phyloP scores from a whole-genome alignment of 202 grass and related monocot genomes.

The Musa balbisiana region DNA sequence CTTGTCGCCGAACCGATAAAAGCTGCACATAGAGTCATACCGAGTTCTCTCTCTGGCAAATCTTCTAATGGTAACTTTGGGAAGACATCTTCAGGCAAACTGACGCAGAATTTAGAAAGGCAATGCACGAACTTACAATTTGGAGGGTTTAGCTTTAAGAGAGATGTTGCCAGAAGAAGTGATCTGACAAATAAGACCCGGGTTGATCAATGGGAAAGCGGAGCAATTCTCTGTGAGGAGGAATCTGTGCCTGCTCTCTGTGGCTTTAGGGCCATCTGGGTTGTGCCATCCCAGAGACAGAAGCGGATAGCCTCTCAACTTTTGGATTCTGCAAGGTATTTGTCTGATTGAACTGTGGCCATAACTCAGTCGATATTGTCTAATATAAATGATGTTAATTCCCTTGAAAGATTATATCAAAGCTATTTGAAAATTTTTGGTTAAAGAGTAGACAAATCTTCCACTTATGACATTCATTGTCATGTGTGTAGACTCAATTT shows the following conservation, averaged over 20 bases:
- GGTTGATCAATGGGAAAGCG: constrained; percentile 32
- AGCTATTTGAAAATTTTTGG: not conserved
- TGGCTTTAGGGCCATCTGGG: constrained; percentile 87
- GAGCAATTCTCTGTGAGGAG: constrained; percentile 59
- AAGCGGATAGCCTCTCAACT: constrained; percentile 55
- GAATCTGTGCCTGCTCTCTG: constrained; percentile 50
- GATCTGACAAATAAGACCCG: constrained; percentile 27
- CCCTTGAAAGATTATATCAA: not conserved
- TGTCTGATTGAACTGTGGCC: not conserved
- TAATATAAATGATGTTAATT: not conserved
- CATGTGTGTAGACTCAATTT: not conserved
- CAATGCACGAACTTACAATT: constrained; percentile 48
- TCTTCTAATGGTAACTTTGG: not conserved
- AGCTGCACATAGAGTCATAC: constrained; percentile 62
- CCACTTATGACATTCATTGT: not conserved
- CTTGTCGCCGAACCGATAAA: constrained; percentile 77
- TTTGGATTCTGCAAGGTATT: constrained; percentile 63
- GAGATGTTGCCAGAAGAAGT: constrained; percentile 45
- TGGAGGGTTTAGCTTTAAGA: constrained; percentile 68
- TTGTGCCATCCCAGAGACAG: constrained; percentile 64
- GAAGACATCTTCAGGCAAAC: constrained; percentile 3
- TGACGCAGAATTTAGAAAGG: constrained; percentile 20
- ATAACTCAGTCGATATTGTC: not conserved
- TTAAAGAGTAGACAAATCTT: not conserved
- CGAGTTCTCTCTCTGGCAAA: constrained; percentile 18